Conservation (phyloP, 768 basidiomycete genomes). For the Tulasnella calospora region DNA sequence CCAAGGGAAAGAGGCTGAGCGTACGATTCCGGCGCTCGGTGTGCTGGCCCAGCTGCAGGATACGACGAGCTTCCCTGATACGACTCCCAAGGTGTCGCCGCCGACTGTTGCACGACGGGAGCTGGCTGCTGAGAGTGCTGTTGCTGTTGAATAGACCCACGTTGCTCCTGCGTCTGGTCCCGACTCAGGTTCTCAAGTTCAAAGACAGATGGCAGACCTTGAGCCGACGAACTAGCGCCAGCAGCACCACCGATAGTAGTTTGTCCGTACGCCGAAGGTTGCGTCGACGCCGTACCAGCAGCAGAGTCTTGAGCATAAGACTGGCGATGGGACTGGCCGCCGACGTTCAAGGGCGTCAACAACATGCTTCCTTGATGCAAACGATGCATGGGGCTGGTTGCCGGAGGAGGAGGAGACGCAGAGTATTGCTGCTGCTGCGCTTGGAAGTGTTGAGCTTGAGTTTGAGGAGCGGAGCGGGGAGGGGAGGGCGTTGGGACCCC, state of each 20-base stretch:
- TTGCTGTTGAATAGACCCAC: not conserved
- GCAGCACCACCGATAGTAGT: not conserved
- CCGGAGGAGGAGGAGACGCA: conserved; percentile 5
- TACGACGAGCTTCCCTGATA: not conserved
- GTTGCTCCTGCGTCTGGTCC: not conserved
- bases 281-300: not conserved
- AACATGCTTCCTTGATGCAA: conserved; percentile 19
- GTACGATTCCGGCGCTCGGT: not conserved
- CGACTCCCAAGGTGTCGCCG: not conserved
- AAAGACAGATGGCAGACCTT: conserved; percentile 6
- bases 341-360: conserved; percentile 18
- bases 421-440: conserved; percentile 2
- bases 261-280: not conserved
- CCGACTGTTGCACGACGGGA: not conserved
- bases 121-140: not conserved
- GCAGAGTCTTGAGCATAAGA: not conserved
- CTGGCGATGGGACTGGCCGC: conserved; percentile 9
- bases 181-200: not conserved
- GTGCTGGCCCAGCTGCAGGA: not conserved
- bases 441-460: not conserved
- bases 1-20: not conserved
- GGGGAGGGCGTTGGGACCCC: not conserved
- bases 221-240: conserved; percentile 10
- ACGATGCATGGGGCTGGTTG: conserved; percentile 20
- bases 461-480: not conserved